Evolutionary conservation across 768 basidiomycete species (phyloP).

Genomic region (Boletellus ananas): DNA sequence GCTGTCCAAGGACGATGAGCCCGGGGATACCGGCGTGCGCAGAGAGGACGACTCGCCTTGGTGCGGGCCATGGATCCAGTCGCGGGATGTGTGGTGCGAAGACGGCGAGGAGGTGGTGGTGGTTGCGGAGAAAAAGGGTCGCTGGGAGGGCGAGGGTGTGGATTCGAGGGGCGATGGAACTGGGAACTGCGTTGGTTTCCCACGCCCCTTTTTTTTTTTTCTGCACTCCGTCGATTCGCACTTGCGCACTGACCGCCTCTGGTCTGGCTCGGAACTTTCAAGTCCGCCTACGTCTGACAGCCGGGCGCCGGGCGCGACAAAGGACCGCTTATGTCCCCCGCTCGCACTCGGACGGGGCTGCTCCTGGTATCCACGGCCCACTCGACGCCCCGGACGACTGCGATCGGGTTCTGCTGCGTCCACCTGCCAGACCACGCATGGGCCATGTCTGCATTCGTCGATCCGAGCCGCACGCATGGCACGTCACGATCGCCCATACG

Average conservation of each 20-base stretch:
- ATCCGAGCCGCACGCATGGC: too few relatives aligned
- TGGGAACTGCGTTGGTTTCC: slow-evolving; percentile 21
- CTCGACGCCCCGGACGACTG: too few relatives aligned
- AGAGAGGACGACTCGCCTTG: slow-evolving; percentile 49
- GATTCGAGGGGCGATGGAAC: slow-evolving; percentile 21
- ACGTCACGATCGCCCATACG: background rate
- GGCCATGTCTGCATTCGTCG: too few relatives aligned
- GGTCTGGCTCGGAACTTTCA: slow-evolving; percentile 17
- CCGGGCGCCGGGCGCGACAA: background rate
- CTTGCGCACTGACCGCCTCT: slow-evolving; percentile 31
- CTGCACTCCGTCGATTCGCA: slow-evolving; percentile 22
- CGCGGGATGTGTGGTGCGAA: slow-evolving; percentile 7
- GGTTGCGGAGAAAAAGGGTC: slow-evolving; percentile 24
- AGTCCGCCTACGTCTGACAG: too few relatives aligned
- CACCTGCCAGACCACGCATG: too few relatives aligned
- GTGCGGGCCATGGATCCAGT: slow-evolving; percentile 72
- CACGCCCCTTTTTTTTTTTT: slow-evolving; percentile 28
- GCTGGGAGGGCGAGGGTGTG: slow-evolving; percentile 15
- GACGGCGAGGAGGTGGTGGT: slow-evolving; percentile 25
- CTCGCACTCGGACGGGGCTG: too few relatives aligned
- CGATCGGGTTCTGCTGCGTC: too few relatives aligned
- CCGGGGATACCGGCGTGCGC: background rate
- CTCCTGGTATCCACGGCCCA: too few relatives aligned
- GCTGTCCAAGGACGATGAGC: slow-evolving; percentile 43
- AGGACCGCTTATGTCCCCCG: too few relatives aligned